These are phyloP conservation scores for Fibroporia radiculosa DNA, from an alignment of 768 basidiomycete genomes.

Conservation along the genomic window DNA sequence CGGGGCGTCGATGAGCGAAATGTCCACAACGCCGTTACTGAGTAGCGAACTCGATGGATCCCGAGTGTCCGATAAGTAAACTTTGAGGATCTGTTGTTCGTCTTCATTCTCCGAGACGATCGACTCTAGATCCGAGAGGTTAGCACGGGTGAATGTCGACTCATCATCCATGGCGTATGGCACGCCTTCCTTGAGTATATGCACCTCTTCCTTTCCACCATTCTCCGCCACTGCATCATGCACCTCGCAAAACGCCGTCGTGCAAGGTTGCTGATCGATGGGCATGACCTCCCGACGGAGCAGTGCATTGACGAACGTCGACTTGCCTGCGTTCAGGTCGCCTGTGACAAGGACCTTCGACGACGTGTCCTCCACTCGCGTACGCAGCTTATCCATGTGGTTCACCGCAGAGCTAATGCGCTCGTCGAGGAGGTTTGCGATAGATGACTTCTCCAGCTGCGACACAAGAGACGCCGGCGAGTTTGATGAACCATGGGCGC, in stretches of 20 bases:
- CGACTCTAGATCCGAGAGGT: slow-evolving; percentile 65
- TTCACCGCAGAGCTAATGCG: slow-evolving; percentile 65
- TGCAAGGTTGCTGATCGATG: slow-evolving; percentile 96
- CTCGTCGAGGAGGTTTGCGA: slow-evolving; percentile 86
- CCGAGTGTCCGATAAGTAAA: slow-evolving; percentile 82
- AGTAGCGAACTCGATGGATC: slow-evolving; percentile 76
- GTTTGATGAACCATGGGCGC: slow-evolving; percentile 56
- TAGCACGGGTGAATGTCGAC: slow-evolving; percentile 65
- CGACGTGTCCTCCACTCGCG: slow-evolving; percentile 83
- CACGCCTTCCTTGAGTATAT: slow-evolving; percentile 63
- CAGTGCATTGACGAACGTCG: slow-evolving; percentile 94
- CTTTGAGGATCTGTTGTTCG: slow-evolving; percentile 69
- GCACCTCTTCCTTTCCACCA: slow-evolving; percentile 74
- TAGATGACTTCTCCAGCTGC: slow-evolving; percentile 87
- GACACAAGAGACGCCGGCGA: slow-evolving; percentile 71
- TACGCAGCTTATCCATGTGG: slow-evolving; percentile 79
- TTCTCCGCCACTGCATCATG: slow-evolving; percentile 77
- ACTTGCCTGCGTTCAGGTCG: slow-evolving; percentile 97
- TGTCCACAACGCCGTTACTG: slow-evolving; percentile 93
- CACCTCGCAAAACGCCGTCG: slow-evolving; percentile 95
- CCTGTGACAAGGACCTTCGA: slow-evolving; percentile 98
- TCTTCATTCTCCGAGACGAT: slow-evolving; percentile 72
- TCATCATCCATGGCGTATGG: slow-evolving; percentile 65
- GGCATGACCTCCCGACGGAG: slow-evolving; percentile 90
- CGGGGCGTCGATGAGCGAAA: slow-evolving; percentile 96